Conservation (phyloP, 192 early-diverging fungal species). For the Mortierella alpina region DNA sequence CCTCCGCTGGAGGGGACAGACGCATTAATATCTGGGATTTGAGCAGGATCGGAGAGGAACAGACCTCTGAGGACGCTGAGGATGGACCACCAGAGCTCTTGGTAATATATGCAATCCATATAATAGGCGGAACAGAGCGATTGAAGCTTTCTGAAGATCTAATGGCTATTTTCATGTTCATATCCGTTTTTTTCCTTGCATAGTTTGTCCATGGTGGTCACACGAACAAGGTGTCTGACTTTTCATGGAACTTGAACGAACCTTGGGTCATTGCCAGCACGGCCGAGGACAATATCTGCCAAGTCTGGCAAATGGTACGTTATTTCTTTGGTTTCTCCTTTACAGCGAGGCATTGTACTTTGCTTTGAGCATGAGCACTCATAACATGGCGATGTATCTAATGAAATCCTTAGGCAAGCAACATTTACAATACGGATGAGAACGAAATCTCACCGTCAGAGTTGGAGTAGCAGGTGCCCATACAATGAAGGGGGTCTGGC, state of each 20-base stretch:
- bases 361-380: background rate
- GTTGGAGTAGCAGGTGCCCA: conserved; percentile 49
- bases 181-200: background rate
- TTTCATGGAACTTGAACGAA: conserved; percentile 93
- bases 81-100: conserved; percentile 97
- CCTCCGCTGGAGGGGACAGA: conserved; percentile 90
- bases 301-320: conserved; percentile 98
- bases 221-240: conserved; percentile 95
- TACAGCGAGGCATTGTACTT: background rate
- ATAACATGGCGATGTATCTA: too few relatives aligned
- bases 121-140: too few relatives aligned
- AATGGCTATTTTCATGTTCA: background rate
- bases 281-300: conserved; percentile 97
- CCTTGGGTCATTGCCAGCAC: conserved; percentile 95
- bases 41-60: conserved; percentile 93
- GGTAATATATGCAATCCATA: conserved; percentile 48
- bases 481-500: background rate
- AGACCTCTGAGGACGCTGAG: conserved; percentile 95
- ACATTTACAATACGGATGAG: conserved; percentile 65
- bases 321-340: background rate
- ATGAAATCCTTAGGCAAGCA: conserved; percentile 56
- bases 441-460: conserved; percentile 52
- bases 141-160: background rate
- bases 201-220: conserved; percentile 99
- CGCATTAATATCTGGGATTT: conserved; percentile 96